These are phyloP conservation scores for Cucurbita argyrosperma DNA, from an alignment of 306 rosid genomes.

Conservation along the genomic window DNA sequence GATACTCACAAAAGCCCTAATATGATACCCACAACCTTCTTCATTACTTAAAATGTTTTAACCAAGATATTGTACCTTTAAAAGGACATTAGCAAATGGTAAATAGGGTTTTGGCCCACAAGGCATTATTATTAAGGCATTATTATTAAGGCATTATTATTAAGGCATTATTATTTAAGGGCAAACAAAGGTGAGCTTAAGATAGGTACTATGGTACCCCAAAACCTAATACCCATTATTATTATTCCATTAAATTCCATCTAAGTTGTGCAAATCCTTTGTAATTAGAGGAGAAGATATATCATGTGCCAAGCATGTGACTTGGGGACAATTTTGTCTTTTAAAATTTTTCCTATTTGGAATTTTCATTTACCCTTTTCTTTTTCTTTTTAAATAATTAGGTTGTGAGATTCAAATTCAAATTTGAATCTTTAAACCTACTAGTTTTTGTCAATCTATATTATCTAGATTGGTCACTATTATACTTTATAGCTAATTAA, in stretches of 20 bases:
- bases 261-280: not conserved
- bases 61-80: not conserved
- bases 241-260: not conserved
- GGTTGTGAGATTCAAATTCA: not conserved
- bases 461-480: not conserved
- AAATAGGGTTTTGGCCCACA: not conserved
- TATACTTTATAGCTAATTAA: not conserved
- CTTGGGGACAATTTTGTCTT: not conserved
- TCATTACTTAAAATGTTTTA: not conserved
- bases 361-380: not conserved
- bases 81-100: not conserved
- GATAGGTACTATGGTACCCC: not conserved
- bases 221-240: not conserved
- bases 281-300: not conserved
- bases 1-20: not conserved
- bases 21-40: not conserved
- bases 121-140: not conserved
- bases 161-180: not conserved
- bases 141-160: not conserved
- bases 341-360: not conserved
- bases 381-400: too few species aligned
- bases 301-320: conserved; percentile 1
- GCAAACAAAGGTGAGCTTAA: not conserved
- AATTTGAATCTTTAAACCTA: not conserved
- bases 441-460: not conserved